Base-by-base conservation (phyloP, 1,284 basidiomycete species). In the Veloporphyrellus conicus region DNA sequence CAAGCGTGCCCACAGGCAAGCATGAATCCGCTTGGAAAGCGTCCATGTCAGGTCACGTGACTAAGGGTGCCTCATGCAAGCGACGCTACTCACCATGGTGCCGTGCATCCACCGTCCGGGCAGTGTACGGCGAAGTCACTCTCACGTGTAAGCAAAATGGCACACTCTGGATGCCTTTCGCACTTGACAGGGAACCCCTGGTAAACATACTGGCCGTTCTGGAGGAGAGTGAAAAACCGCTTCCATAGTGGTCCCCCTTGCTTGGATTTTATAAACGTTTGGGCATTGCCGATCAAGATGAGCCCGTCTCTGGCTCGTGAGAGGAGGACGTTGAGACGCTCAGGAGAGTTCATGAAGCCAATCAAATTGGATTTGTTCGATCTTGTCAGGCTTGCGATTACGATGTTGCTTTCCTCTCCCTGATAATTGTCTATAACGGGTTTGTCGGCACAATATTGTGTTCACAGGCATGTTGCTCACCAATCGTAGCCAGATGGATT, bases 361-460 rank as follows among this genome's bases (percentile, higher is more conserved):
- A 84, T 82, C 50, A 79, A 73, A 49, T 72, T 60, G 0, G 62
- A 52, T 0, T 66, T 6, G 50, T 82, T 82, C 58, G 78, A 81
- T 36, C 81, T 63, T 0, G 77, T 79, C 9, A 84, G 61, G 4
- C 74, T 77, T 10, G 70, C 68, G 32, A 84, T 68, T 22, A 83
- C 79, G 40, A 84, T 77, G 32, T 82, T 72, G 45, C 77, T 78
- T 58, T 83, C 81, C 58, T 84, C 81, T 11, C 81, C 81, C 55
- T 83, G 81, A 47, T 79, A 79, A 49, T 79, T 79, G 49, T 79
- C 78, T 79, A 19, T 27, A 3, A 7, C 22, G 39, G 41, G n/a
- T 12, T 10, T 18, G 31, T 32, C 31, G 14, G 25, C 12, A 15
- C 47, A 15, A 23, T 5, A 9, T 15, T 2, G 19, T 20, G 15